A percentile compares a stretch with the other conserved stretches of the same genome.
phyloP scores from a whole-genome alignment of 371 early-diverging fungal genomes.

The Mortierella sp. region DNA sequence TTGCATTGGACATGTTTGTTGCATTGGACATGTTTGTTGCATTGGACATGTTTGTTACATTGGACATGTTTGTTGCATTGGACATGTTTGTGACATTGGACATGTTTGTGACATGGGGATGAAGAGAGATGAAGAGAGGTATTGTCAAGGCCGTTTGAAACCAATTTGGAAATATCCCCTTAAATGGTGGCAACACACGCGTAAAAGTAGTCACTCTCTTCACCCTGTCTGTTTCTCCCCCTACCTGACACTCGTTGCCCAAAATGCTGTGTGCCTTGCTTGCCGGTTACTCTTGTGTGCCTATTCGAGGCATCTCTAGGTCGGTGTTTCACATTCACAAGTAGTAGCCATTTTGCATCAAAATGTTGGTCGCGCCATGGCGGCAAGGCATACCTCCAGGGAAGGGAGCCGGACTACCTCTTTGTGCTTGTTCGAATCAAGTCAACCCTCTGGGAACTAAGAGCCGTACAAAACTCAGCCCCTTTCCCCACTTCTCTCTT shows the following conservation, averaged over 20 bases:
- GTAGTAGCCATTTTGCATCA: neutral
- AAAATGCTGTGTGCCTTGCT: neutral
- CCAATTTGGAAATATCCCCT: too few relatives aligned
- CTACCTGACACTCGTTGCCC: neutral
- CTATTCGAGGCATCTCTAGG: neutral
- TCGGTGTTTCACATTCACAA: neutral
- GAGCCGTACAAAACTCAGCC: neutral
- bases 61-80: too few relatives aligned
- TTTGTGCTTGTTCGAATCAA: slow-evolving; percentile 7
- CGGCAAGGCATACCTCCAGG: neutral
- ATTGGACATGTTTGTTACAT: too few relatives aligned
- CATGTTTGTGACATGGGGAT: too few relatives aligned
- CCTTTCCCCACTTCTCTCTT: neutral
- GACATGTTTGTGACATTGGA: too few relatives aligned
- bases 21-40: too few relatives aligned
- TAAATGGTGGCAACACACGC: too few relatives aligned
- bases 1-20: too few relatives aligned
- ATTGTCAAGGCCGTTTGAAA: too few relatives aligned
- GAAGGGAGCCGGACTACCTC: neutral
- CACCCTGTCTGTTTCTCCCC: too few relatives aligned
- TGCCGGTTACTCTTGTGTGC: neutral
- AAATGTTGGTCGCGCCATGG: neutral
- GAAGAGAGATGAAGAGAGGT: too few relatives aligned
- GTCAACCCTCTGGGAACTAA: neutral
- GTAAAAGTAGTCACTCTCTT: too few relatives aligned